These are phyloP conservation scores for Exophiala oligosperma DNA, from an alignment of 2,329 filamentous ascomycete genomes.

Conservation along the genomic window DNA sequence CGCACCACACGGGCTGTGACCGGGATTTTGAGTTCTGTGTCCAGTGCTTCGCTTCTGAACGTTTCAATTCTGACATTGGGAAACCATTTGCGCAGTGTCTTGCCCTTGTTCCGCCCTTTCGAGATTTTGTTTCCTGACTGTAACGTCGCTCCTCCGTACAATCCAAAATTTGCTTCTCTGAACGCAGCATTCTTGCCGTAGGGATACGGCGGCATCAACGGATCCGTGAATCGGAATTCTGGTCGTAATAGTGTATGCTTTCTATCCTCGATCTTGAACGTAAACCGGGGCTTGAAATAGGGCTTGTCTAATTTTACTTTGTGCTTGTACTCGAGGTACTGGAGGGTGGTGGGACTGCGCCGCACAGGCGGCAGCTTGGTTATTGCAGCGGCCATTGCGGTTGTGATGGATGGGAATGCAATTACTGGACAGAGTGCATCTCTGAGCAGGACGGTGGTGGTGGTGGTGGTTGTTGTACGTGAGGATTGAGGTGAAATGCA, in stretches of 20 bases:
- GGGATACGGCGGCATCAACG: conserved; percentile 46
- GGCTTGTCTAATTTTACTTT: conserved; percentile 13
- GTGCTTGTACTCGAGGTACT: conserved; percentile 23
- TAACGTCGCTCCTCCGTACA: conserved; percentile 48
- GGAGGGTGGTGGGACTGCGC: conserved; percentile 25
- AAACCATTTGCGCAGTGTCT: conserved; percentile 50
- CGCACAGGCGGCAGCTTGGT: conserved; percentile 23
- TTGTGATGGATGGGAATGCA: too few relatives aligned
- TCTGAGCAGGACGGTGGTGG: too few relatives aligned
- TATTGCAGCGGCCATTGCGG: conserved; percentile 6
- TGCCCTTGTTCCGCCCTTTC: conserved; percentile 49
- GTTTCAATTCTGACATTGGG: conserved; percentile 51
- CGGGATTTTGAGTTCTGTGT: conserved; percentile 45
- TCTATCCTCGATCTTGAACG: conserved; percentile 25
- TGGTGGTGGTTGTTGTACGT: not conserved
- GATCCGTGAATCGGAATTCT: conserved; percentile 23
- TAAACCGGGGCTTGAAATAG: conserved; percentile 23
- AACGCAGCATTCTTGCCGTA: conserved; percentile 45
- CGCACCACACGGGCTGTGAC: conserved; percentile 47
- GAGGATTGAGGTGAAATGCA: not conserved
- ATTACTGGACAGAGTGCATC: too few relatives aligned
- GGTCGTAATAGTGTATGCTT: conserved; percentile 20
- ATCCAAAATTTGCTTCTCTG: conserved; percentile 49
- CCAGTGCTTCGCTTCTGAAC: conserved; percentile 46
- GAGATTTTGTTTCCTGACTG: conserved; percentile 54